A percentile compares a stretch with the other conserved stretches of the same genome.
These are phyloP conservation scores for Serendipita sp. DNA, from an alignment of 768 basidiomycete species.

Conservation along the genomic window DNA sequence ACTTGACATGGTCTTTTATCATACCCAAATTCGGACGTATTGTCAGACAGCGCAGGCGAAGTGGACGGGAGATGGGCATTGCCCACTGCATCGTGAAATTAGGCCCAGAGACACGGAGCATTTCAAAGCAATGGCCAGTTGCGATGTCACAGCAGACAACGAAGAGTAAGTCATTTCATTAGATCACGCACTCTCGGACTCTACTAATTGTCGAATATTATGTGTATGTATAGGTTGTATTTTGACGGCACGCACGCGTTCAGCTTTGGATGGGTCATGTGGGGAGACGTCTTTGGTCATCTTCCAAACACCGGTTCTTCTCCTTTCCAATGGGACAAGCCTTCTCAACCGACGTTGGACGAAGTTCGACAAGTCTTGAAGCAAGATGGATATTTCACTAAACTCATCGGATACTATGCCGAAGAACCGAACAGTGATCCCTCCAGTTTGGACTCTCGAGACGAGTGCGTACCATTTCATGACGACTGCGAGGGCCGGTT, in stretches of 20 bases:
- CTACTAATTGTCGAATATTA: not conserved
- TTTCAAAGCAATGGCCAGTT: not conserved
- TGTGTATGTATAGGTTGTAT: conserved; percentile 16
- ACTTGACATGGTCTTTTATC: conserved; percentile 45
- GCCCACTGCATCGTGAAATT: conserved; percentile 30
- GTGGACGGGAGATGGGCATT: conserved; percentile 59
- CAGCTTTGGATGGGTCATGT: conserved; percentile 61
- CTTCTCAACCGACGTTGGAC: conserved; percentile 22
- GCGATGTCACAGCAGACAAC: not conserved
- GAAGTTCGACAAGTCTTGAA: conserved; percentile 33
- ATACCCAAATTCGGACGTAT: conserved; percentile 64
- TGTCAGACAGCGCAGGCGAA: conserved; percentile 42
- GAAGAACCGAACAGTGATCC: conserved; percentile 54
- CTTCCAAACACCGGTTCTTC: conserved; percentile 9
- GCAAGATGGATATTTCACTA: conserved; percentile 42
- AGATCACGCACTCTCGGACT: not conserved
- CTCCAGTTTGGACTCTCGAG: conserved; percentile 32
- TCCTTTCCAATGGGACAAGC: conserved; percentile 16
- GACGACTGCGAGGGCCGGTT: conserved; percentile 32
- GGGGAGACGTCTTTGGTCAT: conserved; percentile 35
- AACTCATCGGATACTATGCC: conserved; percentile 50
- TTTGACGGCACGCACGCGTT: conserved; percentile 52
- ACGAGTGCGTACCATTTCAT: conserved; percentile 36
- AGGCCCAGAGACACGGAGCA: not conserved
- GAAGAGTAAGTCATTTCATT: not conserved